Conservation (phyloP, 768 basidiomycete species). For the Butyriboletus loyo region DNA sequence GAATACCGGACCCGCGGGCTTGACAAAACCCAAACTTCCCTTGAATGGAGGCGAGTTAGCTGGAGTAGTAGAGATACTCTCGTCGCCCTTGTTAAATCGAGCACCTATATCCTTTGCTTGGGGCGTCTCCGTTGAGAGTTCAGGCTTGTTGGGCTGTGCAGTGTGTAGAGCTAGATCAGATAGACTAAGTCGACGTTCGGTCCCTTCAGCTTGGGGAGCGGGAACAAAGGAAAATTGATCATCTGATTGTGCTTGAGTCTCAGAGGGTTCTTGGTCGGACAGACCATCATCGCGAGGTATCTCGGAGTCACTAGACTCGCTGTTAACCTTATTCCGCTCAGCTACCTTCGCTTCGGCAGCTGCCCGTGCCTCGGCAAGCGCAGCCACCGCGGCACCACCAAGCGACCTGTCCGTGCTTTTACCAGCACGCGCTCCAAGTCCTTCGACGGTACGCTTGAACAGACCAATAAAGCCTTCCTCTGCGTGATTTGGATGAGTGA, state of each 20-base stretch:
- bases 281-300: slow-evolving; percentile 20
- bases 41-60: slow-evolving; percentile 50
- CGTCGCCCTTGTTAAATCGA: slow-evolving; percentile 13
- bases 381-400: slow-evolving; percentile 47
- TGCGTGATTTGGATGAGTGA: slow-evolving; percentile 5
- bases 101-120: slow-evolving; percentile 2
- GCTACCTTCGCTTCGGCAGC: slow-evolving; percentile 68
- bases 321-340: slow-evolving; percentile 54
- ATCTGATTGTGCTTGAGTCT: slow-evolving; percentile 1
- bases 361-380: slow-evolving; percentile 64
- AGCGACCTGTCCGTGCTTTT: slow-evolving; percentile 64
- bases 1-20: slow-evolving; percentile 51
- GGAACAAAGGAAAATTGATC: background rate
- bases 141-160: slow-evolving; percentile 16
- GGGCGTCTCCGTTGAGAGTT: slow-evolving; percentile 22
- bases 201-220: slow-evolving; percentile 1
- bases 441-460: slow-evolving; percentile 72
- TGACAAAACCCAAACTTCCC: slow-evolving; percentile 24
- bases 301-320: slow-evolving; percentile 22
- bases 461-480: slow-evolving; percentile 55
- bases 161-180: slow-evolving; percentile 55
- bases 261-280: slow-evolving; percentile 3
- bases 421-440: slow-evolving; percentile 53
- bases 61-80: slow-evolving; percentile 54
- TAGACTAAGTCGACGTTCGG: slow-evolving; percentile 47